Conservation (phyloP, 2,329 filamentous ascomycete species). For the Didymella pinodella region DNA sequence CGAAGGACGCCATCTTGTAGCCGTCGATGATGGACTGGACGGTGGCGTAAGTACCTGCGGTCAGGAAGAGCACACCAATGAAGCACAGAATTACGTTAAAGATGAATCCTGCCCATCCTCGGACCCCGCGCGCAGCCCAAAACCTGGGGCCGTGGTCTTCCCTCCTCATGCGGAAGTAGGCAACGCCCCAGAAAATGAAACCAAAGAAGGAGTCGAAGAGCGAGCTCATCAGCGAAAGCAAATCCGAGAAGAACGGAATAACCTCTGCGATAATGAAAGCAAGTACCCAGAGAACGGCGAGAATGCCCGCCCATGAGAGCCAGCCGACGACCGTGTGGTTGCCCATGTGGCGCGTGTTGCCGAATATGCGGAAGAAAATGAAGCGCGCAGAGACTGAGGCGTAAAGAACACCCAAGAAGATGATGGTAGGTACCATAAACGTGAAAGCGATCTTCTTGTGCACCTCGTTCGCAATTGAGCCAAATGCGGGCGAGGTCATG, state of each 20-base stretch:
- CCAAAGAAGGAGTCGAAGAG: conserved; percentile 93
- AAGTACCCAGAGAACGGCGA: conserved; percentile 79
- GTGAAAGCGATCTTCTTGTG: conserved; percentile 91
- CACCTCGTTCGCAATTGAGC: conserved; percentile 74
- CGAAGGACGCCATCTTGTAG: conserved; percentile 70
- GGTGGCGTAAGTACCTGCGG: conserved; percentile 76
- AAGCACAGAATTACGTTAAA: conserved; percentile 77
- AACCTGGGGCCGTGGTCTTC: conserved; percentile 67
- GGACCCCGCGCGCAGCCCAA: conserved; percentile 62
- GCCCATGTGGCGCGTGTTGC: conserved; percentile 78
- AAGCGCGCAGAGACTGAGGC: conserved; percentile 90
- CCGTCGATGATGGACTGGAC: conserved; percentile 78
- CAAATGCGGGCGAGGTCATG: conserved; percentile 86
- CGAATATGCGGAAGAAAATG: conserved; percentile 89
- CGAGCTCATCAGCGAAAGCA: conserved; percentile 78
- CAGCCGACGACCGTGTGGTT: conserved; percentile 84
- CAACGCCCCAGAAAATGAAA: conserved; percentile 93
- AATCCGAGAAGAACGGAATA: conserved; percentile 89
- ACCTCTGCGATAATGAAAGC: conserved; percentile 92
- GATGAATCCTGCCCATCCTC: conserved; percentile 62
- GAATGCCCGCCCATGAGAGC: conserved; percentile 77
- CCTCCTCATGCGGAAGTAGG: conserved; percentile 77
- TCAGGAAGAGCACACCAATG: conserved; percentile 82
- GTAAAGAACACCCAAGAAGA: conserved; percentile 91
- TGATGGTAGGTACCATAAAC: conserved; percentile 94